A percentile compares a stretch with the other conserved stretches of the same genome.
phyloP scores from a whole-genome alignment of 2,329 filamentous ascomycete genomes.

The Aschersonia sp. region DNA sequence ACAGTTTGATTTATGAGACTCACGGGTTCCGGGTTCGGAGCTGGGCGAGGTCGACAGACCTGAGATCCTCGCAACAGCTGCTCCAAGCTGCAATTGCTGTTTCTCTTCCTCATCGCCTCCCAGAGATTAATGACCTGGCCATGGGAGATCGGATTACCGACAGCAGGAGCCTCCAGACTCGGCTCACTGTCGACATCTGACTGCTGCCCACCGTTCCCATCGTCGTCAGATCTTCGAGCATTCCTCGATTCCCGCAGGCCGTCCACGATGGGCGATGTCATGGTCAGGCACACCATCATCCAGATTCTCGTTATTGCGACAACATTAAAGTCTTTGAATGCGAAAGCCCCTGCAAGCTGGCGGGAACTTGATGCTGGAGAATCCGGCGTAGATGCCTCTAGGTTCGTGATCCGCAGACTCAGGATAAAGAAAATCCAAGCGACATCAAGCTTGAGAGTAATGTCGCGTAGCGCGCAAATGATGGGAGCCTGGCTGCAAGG shows the following conservation, averaged over 20 bases:
- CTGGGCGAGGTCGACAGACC: constrained; percentile 67
- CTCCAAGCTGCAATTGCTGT: constrained; percentile 41
- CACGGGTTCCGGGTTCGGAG: constrained; percentile 65
- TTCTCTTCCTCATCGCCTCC: constrained; percentile 23
- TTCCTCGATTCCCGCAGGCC: constrained; percentile 29
- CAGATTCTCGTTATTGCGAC: neutral
- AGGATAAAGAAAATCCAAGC: no score
- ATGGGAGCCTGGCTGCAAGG: no score
- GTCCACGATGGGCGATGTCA: constrained; percentile 54
- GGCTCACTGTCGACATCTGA: constrained; percentile 24
- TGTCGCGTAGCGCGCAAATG: no score
- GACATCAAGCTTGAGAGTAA: no score
- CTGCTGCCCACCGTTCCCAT: constrained; percentile 7
- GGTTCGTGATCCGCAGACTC: no score
- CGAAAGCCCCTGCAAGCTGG: no score
- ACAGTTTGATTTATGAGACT: constrained; percentile 9
- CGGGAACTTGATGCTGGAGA: no score
- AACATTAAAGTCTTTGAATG: neutral
- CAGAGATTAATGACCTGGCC: constrained; percentile 51
- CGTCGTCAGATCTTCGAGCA: neutral
- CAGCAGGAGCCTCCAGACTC: constrained; percentile 28
- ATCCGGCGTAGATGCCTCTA: no score
- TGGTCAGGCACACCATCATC: constrained; percentile 63
- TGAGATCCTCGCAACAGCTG: constrained; percentile 54
- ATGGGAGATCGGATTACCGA: constrained; percentile 60